Evolutionary conservation across 192 early-diverging fungal species (phyloP).

Genomic region (Podila epicladia): DNA sequence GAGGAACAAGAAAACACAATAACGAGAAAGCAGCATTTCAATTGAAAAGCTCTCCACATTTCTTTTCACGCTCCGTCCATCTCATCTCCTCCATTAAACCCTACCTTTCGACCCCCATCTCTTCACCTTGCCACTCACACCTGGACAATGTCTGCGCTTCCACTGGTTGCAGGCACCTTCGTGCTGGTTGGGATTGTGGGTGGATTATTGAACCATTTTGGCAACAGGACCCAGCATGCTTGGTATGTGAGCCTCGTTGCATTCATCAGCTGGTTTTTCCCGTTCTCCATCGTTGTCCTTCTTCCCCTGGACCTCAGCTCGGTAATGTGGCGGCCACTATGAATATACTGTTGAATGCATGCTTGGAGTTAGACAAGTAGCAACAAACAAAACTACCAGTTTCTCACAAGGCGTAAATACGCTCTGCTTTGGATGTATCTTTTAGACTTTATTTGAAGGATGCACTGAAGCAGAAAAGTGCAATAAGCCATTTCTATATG

Average conservation of each 20-base stretch:
- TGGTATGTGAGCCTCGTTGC: conserved; percentile 87
- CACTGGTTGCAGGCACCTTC: conserved; percentile 59
- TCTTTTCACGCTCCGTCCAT: too few relatives aligned
- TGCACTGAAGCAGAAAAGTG: conserved; percentile 69
- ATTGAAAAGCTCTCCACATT: too few relatives aligned
- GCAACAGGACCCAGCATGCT: conserved; percentile 73
- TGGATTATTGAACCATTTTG: conserved; percentile 79
- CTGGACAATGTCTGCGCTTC: conserved; percentile 20
- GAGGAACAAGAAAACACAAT: too few relatives aligned
- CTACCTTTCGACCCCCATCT: neutral
- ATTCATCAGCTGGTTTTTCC: conserved; percentile 87
- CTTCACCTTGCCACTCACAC: neutral
- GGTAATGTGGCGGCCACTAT: conserved; percentile 33
- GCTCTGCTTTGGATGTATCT: neutral
- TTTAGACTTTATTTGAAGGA: conserved; percentile 72
- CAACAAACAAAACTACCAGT: conserved; percentile 3
- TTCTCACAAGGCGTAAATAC: too few relatives aligned
- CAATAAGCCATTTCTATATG: conserved; percentile 81
- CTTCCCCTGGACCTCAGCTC: conserved; percentile 91
- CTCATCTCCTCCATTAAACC: too few relatives aligned
- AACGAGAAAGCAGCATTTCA: too few relatives aligned
- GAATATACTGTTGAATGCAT: neutral
- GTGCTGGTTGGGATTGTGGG: conserved; percentile 65
- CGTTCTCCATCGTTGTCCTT: conserved; percentile 91
- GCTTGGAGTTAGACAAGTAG: neutral